Percentiles rank a stretch among this genome's conserved stretches.
phyloP scores from a whole-genome alignment of 2,329 filamentous ascomycete species.

The Lecanicillium sp. region DNA sequence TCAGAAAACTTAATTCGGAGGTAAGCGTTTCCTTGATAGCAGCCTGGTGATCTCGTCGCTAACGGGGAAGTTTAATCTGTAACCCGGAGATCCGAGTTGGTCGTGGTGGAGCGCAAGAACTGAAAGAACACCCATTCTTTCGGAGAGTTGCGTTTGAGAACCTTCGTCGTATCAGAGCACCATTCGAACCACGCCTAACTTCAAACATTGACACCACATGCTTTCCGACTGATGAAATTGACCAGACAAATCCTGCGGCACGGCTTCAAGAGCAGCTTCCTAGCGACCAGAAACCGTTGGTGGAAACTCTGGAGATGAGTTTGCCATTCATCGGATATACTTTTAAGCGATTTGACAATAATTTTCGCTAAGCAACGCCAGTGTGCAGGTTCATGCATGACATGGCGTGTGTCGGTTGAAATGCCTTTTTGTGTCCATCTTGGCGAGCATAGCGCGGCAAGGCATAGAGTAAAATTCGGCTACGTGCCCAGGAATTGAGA shows the following conservation, averaged over 20 bases:
- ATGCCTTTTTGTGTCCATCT: too few relatives aligned
- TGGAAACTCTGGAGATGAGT: conserved; percentile 88
- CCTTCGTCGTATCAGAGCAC: conserved; percentile 83
- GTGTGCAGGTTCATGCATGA: too few relatives aligned
- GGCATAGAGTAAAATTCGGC: too few relatives aligned
- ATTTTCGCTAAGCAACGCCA: conserved; percentile 57
- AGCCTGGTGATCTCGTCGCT: too few relatives aligned
- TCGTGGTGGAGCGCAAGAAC: conserved; percentile 76
- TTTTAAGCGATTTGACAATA: conserved; percentile 89
- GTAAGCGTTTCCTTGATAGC: too few relatives aligned
- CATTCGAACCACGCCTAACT: conserved; percentile 88
- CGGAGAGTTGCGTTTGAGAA: conserved; percentile 91
- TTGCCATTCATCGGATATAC: conserved; percentile 62
- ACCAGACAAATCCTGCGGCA: conserved; percentile 87
- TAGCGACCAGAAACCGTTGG: conserved; percentile 42
- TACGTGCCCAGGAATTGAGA: too few relatives aligned
- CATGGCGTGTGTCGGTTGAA: too few relatives aligned
- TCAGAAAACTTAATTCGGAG: conserved; percentile 88
- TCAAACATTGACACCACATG: conserved; percentile 96
- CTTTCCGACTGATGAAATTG: conserved; percentile 98
- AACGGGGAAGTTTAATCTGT: too few relatives aligned
- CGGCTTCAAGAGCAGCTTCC: conserved; percentile 66
- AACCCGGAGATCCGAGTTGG: conserved; percentile 90
- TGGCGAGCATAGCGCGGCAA: too few relatives aligned
- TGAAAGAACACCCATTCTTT: conserved; percentile 95